Conservation (phyloP, 208 protist species). For the Acanthamoeba polyphaga region DNA sequence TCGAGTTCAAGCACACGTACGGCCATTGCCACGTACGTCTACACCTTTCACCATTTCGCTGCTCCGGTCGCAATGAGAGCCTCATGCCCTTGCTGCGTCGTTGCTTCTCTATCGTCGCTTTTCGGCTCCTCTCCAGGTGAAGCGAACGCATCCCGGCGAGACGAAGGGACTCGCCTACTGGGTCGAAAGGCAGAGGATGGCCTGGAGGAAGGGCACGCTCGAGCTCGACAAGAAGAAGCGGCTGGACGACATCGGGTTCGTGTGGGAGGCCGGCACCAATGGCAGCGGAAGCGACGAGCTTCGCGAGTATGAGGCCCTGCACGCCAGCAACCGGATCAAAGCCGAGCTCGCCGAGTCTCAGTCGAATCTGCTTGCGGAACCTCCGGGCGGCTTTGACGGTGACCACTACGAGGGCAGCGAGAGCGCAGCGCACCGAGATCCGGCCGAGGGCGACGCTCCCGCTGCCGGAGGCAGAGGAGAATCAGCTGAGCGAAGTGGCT, state of each 20-base stretch:
- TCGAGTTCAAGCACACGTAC: conserved; percentile 35
- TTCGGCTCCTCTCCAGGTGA: conserved; percentile 2
- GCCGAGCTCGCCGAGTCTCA: neutral
- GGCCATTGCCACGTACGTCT: conserved; percentile 58
- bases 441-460: neutral
- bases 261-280: conserved; percentile 19
- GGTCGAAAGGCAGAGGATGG: conserved; percentile 29
- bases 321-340: conserved; percentile 4
- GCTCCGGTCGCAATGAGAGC: neutral
- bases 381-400: neutral
- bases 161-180: conserved; percentile 39
- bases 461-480: neutral
- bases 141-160: conserved; percentile 42
- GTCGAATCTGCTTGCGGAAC: neutral
- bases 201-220: conserved; percentile 25
- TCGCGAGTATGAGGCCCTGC: neutral
- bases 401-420: no score
- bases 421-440: no score
- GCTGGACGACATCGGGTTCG: conserved; percentile 48
- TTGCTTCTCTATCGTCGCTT: no score
- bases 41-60: neutral
- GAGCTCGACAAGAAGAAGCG: conserved; percentile 46
- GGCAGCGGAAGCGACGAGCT: conserved; percentile 19
- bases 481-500: neutral
- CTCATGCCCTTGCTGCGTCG: no score